Base-by-base conservation (phyloP, 2,329 filamentous ascomycete genomes). In the Pseudofabraea citricarpa region DNA sequence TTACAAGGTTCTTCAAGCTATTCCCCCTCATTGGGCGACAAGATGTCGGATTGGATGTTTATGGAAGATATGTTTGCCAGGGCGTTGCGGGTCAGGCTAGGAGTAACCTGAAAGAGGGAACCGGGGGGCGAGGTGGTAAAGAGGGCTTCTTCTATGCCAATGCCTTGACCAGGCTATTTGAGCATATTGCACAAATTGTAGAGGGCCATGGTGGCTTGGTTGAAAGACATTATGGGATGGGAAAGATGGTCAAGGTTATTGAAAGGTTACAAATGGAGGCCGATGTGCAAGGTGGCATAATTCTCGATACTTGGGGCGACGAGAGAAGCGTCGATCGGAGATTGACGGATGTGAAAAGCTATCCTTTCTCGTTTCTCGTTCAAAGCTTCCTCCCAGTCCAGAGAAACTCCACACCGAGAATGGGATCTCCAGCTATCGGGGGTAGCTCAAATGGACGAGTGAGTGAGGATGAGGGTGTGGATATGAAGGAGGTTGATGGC, bases 1-100 rank as follows among this genome's bases (percentile, higher is more conserved):
- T 98, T 41, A 96, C 93, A 1, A 75, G 93, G 32, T 98, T 98
- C 71, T 98, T 98, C 71, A 98, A 98, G 70, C 72, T 98, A 27
- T 98, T 98, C 57, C 93, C 93, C 13, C 71, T 98, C 26, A 96
- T 98, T 59, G 90, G 87, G 12, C 79, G 90, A 48, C 83, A 88
- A 3, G 87, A 95, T 43, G 87, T 91, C 6, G 93, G 93, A 1
- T 65, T 98, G 44, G 91, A 98, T 65, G 88, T 95, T 3, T 98
- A 98, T 63, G 93, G 93, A 2, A 80, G 85, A 54, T 98, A 97
- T 63, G 91, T 98, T 22, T 98, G 93, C 59, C 88, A 94, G 63
- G 93, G 93, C 13, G 91, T 98, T 27, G 90, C 91, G 6, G 80
- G 84, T 13, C 81, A 86, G 41, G 93, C 93, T 16, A 81, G 93